Conservation (phyloP, 2,329 filamentous ascomycete species). For the Colletotrichum tamarilloi region DNA sequence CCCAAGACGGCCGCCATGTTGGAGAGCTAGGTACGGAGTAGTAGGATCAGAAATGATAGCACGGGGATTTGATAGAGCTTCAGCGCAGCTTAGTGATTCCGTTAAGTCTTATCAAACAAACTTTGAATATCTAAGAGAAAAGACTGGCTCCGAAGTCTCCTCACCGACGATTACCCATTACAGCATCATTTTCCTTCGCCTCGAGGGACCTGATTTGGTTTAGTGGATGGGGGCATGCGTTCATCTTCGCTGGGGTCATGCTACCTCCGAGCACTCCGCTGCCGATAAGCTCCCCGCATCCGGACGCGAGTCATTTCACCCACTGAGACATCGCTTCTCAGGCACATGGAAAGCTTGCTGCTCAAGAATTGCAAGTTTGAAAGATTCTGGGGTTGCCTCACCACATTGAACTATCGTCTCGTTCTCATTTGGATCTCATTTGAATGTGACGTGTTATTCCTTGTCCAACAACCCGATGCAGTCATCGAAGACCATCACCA, state of each 20-base stretch:
- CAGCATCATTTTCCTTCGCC: slow-evolving; percentile 12
- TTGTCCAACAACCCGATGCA: background rate
- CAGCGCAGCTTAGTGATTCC: background rate
- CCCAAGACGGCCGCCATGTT: background rate
- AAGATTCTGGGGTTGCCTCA: background rate
- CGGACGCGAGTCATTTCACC: slow-evolving; percentile 6
- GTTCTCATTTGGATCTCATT: too few relatives aligned
- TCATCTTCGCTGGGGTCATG: background rate
- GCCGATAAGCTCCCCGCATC: slow-evolving; percentile 13
- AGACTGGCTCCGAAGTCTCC: background rate
- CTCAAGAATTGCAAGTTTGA: background rate
- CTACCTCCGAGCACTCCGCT: background rate
- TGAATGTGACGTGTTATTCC: too few relatives aligned
- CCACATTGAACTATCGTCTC: background rate
- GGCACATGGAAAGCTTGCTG: background rate
- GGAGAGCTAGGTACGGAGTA: background rate
- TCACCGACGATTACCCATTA: slow-evolving; percentile 3
- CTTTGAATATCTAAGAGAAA: background rate
- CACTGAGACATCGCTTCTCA: background rate
- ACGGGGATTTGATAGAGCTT: background rate
- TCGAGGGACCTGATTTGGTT: background rate
- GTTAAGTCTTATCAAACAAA: background rate
- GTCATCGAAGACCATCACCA: slow-evolving; percentile 10
- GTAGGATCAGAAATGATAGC: too few relatives aligned
- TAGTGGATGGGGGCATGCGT: background rate